phyloP scores from a whole-genome alignment of 768 basidiomycete genomes.

The Calocybe gangraenosa region DNA sequence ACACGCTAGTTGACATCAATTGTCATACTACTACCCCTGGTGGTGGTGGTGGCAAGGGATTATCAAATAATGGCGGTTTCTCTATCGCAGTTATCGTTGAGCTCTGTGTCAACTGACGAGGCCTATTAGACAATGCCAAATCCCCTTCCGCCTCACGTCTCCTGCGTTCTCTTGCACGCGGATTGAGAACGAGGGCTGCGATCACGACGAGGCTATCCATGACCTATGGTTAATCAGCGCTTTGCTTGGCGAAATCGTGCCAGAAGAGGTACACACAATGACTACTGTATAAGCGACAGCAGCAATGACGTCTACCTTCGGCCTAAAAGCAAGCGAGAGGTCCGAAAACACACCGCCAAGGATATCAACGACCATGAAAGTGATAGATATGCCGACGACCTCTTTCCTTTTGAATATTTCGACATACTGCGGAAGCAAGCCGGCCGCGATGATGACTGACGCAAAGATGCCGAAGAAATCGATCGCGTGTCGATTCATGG shows the following conservation, averaged over 20 bases:
- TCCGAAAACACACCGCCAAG: conserved; percentile 68
- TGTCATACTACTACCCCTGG: no score
- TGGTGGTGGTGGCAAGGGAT: no score
- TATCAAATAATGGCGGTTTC: neutral
- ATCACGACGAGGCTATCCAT: conserved; percentile 60
- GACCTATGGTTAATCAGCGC: conserved; percentile 31
- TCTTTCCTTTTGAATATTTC: conserved; percentile 66
- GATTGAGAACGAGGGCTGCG: conserved; percentile 63
- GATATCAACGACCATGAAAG: conserved; percentile 69
- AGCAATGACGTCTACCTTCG: conserved; percentile 58
- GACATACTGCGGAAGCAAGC: conserved; percentile 59
- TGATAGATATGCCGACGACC: conserved; percentile 64
- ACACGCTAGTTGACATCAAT: no score
- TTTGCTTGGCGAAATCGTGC: neutral
- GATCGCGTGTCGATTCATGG: conserved; percentile 31
- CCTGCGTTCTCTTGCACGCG: conserved; percentile 40
- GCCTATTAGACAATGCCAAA: conserved; percentile 2
- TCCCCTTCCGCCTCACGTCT: conserved; percentile 13
- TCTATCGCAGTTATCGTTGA: neutral
- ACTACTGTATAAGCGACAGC: conserved; percentile 61
- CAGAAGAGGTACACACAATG: conserved; percentile 40
- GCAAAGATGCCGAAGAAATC: conserved; percentile 60
- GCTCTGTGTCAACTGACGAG: conserved; percentile 7
- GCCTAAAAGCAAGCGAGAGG: conserved; percentile 65
- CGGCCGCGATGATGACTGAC: conserved; percentile 51